Base-by-base conservation (phyloP, 805 yeast species). In the Myxozyma geophila region DNA sequence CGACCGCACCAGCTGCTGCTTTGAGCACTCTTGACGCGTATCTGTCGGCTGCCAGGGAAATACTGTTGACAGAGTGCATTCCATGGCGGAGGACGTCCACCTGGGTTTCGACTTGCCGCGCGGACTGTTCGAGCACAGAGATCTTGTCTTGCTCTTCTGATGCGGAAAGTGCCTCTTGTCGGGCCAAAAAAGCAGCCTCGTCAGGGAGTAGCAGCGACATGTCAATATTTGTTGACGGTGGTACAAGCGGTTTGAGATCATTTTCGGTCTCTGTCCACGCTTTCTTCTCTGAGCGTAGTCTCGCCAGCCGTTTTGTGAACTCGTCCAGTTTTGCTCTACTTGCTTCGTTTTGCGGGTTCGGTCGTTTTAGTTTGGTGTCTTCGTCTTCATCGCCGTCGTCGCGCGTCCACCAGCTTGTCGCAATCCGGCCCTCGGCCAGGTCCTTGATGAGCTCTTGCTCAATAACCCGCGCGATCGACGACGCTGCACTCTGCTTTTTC, bases 401-500 rank as follows among this genome's bases (percentile, higher is more conserved):
- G 13, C 80, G 74, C 57, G 78, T 79, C 81, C 87, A 87, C 96
- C 95, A 89, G 71, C 88, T 85, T 2, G 88, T 84, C 55, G 83
- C 77, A 15, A 89, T 79, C 61, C 80, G 78, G 7, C 90, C 90
- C 44, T 84, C 82, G 17, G 80, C 77, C 59, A 89, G 74, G 68
- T 86, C 90, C 36, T 81, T 75, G 7, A 88, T 74, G 3, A 87
- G 70, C 70, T 87, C 90, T 59, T 86, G 87, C 71, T 85, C 82
- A 48, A 89, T 86, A 2, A 84, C 85, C 62, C 83, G 82, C 21
- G 91, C 88, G 44, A 64, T 54, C 13, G 64, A 58, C 9, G 59
- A 47, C 0, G 67, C 64, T 52, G 58, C 60, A 15, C 51, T 10
- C 28, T 12, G 37, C 6, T 48, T 23, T 7, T 9, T 17, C 17